Conservation (phyloP, 352 stramenopile genomes). For the Globisporangium nunn region DNA sequence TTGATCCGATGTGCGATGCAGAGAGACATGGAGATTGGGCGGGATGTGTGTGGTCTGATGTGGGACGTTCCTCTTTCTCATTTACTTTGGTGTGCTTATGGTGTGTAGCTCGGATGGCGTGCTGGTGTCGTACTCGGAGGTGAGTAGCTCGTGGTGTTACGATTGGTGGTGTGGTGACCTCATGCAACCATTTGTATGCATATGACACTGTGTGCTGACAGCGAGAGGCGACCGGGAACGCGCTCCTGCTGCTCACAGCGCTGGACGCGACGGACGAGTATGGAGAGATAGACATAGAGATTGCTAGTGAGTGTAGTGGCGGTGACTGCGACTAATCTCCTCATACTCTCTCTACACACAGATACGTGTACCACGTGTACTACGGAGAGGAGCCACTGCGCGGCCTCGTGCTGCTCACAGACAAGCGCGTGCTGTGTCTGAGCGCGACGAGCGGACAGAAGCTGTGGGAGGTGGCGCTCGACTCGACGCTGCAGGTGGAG, state of each 20-base stretch:
- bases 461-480: conserved; percentile 75
- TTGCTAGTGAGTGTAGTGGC: no score
- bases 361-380: conserved; percentile 81
- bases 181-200: background rate
- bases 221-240: conserved; percentile 64
- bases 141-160: background rate
- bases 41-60: no score
- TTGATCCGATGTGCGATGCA: background rate
- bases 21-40: no score
- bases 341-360: conserved; percentile 6
- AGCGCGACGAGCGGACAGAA: conserved; percentile 68
- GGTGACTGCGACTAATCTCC: no score
- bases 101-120: conserved; percentile 57
- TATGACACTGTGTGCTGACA: background rate
- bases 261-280: conserved; percentile 79
- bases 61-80: no score
- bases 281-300: no score
- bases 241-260: conserved; percentile 67
- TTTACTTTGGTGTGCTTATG: conserved; percentile 6
- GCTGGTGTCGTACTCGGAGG: conserved; percentile 75
- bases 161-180: background rate
- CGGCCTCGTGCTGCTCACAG: conserved; percentile 68
- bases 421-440: conserved; percentile 78
- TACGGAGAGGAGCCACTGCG: conserved; percentile 60
- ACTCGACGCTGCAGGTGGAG: conserved; percentile 65